A percentile compares a stretch with the other conserved stretches of the same genome.
These are phyloP conservation scores for Wallacemonas sp. DNA, from an alignment of 208 protist species.

Conservation along the genomic window DNA sequence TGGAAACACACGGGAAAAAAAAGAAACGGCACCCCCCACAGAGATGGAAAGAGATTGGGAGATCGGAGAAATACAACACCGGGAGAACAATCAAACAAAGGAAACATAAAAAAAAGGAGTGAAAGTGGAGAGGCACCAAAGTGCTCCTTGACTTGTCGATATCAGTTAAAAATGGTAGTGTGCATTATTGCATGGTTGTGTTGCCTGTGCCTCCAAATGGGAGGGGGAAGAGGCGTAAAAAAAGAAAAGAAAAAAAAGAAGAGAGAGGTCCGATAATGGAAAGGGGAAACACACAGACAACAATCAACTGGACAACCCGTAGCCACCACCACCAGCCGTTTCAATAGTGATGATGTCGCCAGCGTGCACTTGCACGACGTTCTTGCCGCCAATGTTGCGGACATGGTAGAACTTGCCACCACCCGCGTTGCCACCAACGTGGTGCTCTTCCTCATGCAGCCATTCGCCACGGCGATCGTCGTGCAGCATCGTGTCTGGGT, in stretches of 20 bases:
- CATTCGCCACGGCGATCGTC: constrained; percentile 39
- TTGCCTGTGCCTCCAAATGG: too few relatives aligned
- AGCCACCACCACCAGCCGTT: constrained; percentile 61
- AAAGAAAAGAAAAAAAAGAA: constrained; percentile 9
- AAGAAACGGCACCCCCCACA: too few relatives aligned
- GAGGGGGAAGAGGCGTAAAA: not conserved
- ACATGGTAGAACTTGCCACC: constrained; percentile 29
- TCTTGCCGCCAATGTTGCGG: constrained; percentile 68
- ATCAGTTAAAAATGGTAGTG: too few relatives aligned
- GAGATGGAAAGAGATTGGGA: too few relatives aligned
- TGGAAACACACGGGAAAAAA: too few relatives aligned
- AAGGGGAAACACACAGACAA: not conserved
- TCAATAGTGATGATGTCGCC: constrained; percentile 65
- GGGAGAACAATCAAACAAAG: too few relatives aligned
- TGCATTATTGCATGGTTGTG: too few relatives aligned
- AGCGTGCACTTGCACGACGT: constrained; percentile 42
- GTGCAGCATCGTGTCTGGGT: constrained; percentile 47
- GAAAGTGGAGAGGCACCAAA: too few relatives aligned
- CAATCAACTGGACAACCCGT: constrained; percentile 1
- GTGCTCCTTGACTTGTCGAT: too few relatives aligned
- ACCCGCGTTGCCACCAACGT: not conserved
- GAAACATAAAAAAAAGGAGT: too few relatives aligned
- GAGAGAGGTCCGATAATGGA: not conserved
- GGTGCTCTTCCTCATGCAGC: constrained; percentile 30
- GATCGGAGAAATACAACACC: too few relatives aligned